Conservation (phyloP, 768 basidiomycete species). For the Xerocomus potaroensis region DNA sequence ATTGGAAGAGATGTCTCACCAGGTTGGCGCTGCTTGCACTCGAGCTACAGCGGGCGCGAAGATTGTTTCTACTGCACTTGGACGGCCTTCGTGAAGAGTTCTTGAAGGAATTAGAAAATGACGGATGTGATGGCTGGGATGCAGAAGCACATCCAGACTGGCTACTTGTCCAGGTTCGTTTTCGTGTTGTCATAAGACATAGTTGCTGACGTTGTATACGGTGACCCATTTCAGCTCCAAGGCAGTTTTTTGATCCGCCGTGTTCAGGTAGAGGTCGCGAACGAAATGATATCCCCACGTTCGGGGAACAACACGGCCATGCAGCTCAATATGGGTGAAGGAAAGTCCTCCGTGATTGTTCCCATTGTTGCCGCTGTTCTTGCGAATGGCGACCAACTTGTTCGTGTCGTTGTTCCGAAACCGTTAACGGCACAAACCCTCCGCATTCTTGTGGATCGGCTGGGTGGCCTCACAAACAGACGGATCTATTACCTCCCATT, state of each 20-base stretch:
- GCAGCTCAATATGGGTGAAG: slow-evolving; percentile 59
- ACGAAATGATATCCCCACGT: slow-evolving; percentile 44
- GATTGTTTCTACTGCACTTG: neutral
- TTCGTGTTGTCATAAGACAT: neutral
- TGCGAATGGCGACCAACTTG: slow-evolving; percentile 40
- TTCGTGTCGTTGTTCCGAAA: slow-evolving; percentile 49
- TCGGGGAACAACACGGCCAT: slow-evolving; percentile 35
- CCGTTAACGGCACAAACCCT: slow-evolving; percentile 47
- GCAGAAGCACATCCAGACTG: slow-evolving; percentile 32
- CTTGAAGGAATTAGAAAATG: neutral
- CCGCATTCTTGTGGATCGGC: slow-evolving; percentile 39
- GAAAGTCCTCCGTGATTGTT: slow-evolving; percentile 47
- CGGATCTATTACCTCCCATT: slow-evolving; percentile 50
- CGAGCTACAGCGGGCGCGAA: slow-evolving; percentile 23
- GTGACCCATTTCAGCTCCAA: slow-evolving; percentile 36
- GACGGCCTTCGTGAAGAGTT: neutral
- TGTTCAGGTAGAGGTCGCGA: slow-evolving; percentile 39
- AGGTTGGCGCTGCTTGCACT: slow-evolving; percentile 26
- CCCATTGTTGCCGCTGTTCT: slow-evolving; percentile 39
- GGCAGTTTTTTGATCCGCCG: slow-evolving; percentile 40
- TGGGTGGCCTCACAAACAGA: slow-evolving; percentile 43
- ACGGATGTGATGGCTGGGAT: slow-evolving; percentile 9
- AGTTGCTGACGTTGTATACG: neutral
- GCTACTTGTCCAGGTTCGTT: slow-evolving; percentile 41
- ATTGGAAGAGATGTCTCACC: slow-evolving; percentile 29